phyloP scores from a whole-genome alignment of 495 filamentous ascomycete species.

The Sabuloglossum arenarium region DNA sequence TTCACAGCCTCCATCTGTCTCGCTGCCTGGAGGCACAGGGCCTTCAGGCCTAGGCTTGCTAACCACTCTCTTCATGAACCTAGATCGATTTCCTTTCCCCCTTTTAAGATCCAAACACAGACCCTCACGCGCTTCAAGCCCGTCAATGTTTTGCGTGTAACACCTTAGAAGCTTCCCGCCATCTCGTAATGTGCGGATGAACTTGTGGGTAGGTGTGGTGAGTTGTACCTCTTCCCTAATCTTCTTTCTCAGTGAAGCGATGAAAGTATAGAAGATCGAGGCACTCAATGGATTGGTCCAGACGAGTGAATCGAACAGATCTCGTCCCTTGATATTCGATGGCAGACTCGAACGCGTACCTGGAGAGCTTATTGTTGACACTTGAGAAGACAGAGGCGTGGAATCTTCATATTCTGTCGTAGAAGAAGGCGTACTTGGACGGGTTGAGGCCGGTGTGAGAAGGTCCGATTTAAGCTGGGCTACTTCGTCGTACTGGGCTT shows the following conservation, averaged over 20 bases:
- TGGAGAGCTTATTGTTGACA: neutral
- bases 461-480: neutral
- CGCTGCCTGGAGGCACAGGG: slow-evolving; percentile 7
- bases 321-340: slow-evolving; percentile 39
- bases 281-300: slow-evolving; percentile 42
- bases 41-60: slow-evolving; percentile 4
- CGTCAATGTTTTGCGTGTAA: slow-evolving; percentile 43
- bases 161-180: slow-evolving; percentile 2
- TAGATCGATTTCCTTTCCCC: slow-evolving; percentile 31
- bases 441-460: neutral
- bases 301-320: slow-evolving; percentile 44
- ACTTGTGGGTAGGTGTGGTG: slow-evolving; percentile 24
- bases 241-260: slow-evolving; percentile 36
- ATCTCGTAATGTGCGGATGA: slow-evolving; percentile 3
- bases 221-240: slow-evolving; percentile 26
- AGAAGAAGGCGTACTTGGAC: neutral
- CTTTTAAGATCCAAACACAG: slow-evolving; percentile 25
- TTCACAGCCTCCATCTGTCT: slow-evolving; percentile 26
- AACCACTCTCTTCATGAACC: slow-evolving; percentile 14
- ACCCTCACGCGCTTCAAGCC: slow-evolving; percentile 42
- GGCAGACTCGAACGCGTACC: slow-evolving; percentile 12
- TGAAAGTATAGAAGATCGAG: slow-evolving; percentile 45
- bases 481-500: slow-evolving; percentile 33
- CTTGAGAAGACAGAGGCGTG: neutral
- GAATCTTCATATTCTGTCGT: neutral